These are phyloP conservation scores for Cyclotella atomus DNA, from an alignment of 108 stramenopile genomes.

Conservation along the genomic window DNA sequence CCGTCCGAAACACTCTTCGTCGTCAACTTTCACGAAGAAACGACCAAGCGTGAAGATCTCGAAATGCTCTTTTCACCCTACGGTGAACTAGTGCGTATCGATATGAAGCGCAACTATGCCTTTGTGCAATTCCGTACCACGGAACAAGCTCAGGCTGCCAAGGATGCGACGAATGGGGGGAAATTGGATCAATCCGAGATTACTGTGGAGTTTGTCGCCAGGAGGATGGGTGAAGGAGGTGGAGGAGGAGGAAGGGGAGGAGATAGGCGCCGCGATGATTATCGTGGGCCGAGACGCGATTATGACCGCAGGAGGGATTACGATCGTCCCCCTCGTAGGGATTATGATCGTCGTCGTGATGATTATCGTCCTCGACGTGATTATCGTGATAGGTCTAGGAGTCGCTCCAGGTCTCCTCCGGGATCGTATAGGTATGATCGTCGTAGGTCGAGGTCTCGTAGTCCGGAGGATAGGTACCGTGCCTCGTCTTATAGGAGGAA, in stretches of 20 bases:
- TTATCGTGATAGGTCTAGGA: constrained; percentile 20
- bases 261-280: constrained; percentile 38
- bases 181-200: constrained; percentile 85
- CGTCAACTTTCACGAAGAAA: constrained; percentile 89
- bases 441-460: constrained; percentile 45
- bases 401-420: constrained; percentile 31
- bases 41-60: constrained; percentile 86
- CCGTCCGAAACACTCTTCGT: constrained; percentile 83
- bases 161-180: constrained; percentile 85
- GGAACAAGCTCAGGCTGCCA: constrained; percentile 79
- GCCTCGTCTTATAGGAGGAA: constrained; percentile 19
- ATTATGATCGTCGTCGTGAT: constrained; percentile 19
- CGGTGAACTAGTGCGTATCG: constrained; percentile 82
- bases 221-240: constrained; percentile 48
- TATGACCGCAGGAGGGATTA: constrained; percentile 19
- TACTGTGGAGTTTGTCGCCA: constrained; percentile 88
- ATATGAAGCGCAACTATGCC: constrained; percentile 93
- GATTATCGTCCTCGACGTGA: constrained; percentile 43
- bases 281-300: constrained; percentile 23
- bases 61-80: constrained; percentile 72
- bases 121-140: constrained; percentile 85
- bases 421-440: constrained; percentile 41
- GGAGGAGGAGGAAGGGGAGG: constrained; percentile 25
- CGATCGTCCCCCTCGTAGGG: constrained; percentile 39
- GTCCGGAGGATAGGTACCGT: constrained; percentile 12